phyloP scores from a whole-genome alignment of 2,329 filamentous ascomycete genomes.

The Canariomyces notabilis region DNA sequence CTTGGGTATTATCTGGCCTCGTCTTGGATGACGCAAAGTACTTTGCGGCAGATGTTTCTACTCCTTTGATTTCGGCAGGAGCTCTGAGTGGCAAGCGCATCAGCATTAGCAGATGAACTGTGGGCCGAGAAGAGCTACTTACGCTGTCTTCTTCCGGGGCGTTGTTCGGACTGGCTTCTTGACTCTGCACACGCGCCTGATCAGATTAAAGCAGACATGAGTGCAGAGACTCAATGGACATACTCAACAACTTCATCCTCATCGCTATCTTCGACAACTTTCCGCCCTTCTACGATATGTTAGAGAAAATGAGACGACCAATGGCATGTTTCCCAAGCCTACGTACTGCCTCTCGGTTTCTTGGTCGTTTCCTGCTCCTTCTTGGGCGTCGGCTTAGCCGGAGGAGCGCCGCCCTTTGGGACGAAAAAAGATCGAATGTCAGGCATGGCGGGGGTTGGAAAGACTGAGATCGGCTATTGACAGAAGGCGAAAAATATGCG shows the following conservation, averaged over 20 bases:
- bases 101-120: background rate
- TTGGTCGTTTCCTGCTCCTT: conserved; percentile 42
- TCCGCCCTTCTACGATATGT: conserved; percentile 47
- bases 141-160: conserved; percentile 53
- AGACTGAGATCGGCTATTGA: too few relatives aligned
- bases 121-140: conserved; percentile 20
- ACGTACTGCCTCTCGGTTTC: conserved; percentile 43
- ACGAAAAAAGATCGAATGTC: conserved; percentile 93
- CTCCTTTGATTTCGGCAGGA: conserved; percentile 41
- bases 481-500: background rate
- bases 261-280: conserved; percentile 75
- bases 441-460: conserved; percentile 53
- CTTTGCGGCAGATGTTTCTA: conserved; percentile 50
- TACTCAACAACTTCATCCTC: conserved; percentile 62
- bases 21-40: conserved; percentile 50
- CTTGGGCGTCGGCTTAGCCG: conserved; percentile 44
- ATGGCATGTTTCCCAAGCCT: background rate
- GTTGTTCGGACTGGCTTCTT: conserved; percentile 52
- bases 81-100: conserved; percentile 27
- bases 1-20: conserved; percentile 38
- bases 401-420: conserved; percentile 60
- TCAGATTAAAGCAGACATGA: background rate
- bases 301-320: background rate
- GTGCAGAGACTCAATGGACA: conserved; percentile 22
- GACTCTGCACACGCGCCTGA: conserved; percentile 35